Evolutionary conservation across 495 filamentous ascomycete genomes (phyloP).

Genomic region (Polyplosphaeria fusca): DNA sequence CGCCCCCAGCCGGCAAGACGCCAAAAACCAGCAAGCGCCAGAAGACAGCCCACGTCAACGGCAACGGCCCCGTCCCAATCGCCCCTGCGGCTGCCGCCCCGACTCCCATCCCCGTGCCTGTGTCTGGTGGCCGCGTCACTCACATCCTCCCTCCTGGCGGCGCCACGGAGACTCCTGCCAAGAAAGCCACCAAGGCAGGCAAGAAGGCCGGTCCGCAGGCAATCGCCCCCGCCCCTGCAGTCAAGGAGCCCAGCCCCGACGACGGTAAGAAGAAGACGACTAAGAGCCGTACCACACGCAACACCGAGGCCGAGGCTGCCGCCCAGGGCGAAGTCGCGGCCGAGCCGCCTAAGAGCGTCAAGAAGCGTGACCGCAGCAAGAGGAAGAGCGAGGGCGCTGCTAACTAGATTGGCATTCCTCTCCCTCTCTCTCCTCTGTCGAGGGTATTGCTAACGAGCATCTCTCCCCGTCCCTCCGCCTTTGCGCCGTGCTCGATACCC

Average conservation of each 20-base stretch:
- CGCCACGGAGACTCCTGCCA: conserved; percentile 7
- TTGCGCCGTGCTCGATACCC: too few species aligned
- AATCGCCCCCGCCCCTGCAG: conserved; percentile 14
- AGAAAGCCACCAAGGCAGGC: conserved; percentile 17
- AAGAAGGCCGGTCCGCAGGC: conserved; percentile 11
- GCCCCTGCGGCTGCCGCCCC: background rate
- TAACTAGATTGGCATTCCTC: too few species aligned
- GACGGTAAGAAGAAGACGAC: conserved; percentile 20
- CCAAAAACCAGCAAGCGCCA: conserved; percentile 30
- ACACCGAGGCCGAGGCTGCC: conserved; percentile 6
- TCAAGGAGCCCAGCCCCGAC: conserved; percentile 16
- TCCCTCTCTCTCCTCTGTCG: too few species aligned
- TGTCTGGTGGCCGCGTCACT: background rate
- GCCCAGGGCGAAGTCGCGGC: background rate
- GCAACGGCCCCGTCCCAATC: background rate
- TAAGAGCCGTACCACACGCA: conserved; percentile 21
- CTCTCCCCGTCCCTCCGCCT: too few species aligned
- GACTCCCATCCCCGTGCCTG: conserved; percentile 14
- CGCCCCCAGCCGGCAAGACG: conserved; percentile 25
- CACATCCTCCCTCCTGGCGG: background rate
- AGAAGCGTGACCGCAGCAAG: conserved; percentile 30
- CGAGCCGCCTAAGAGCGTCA: conserved; percentile 4
- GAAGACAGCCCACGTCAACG: conserved; percentile 11
- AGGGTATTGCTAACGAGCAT: too few species aligned
- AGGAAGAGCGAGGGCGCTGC: conserved; percentile 20